phyloP scores from a whole-genome alignment of 2,329 filamentous ascomycete genomes.

The Ceratocystis ficicola region DNA sequence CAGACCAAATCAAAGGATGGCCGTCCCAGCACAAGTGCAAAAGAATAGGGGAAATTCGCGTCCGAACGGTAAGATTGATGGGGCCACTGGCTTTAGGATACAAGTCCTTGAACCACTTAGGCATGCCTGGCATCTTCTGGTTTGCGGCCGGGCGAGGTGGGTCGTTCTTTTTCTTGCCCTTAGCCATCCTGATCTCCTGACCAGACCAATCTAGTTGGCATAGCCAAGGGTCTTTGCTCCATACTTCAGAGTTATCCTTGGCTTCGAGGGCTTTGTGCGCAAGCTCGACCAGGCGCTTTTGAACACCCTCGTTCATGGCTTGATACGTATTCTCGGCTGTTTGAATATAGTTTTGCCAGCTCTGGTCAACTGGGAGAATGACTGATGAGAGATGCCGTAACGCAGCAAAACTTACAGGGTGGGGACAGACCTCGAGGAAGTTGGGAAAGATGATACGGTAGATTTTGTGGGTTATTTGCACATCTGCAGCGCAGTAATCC shows the following conservation, averaged over 20 bases:
- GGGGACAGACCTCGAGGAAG: slow-evolving; percentile 80
- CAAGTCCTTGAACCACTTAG: slow-evolving; percentile 89
- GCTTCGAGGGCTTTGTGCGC: slow-evolving; percentile 65
- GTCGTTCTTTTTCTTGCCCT: slow-evolving; percentile 78
- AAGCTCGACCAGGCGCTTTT: slow-evolving; percentile 59
- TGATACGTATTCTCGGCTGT: slow-evolving; percentile 80
- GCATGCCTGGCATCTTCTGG: slow-evolving; percentile 92
- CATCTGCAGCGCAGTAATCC: slow-evolving; percentile 91
- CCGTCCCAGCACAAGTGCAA: slow-evolving; percentile 81
- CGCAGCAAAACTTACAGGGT: slow-evolving; percentile 93
- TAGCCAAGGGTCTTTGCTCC: slow-evolving; percentile 77
- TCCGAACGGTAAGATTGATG: slow-evolving; percentile 73
- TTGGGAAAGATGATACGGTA: slow-evolving; percentile 86
- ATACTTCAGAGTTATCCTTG: slow-evolving; percentile 56
- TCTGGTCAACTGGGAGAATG: slow-evolving; percentile 77
- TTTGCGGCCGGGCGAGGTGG: slow-evolving; percentile 62
- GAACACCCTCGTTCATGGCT: slow-evolving; percentile 62
- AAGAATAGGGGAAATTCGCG: slow-evolving; percentile 73
- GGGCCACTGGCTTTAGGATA: slow-evolving; percentile 55
- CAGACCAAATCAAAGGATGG: slow-evolving; percentile 82
- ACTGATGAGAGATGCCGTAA: slow-evolving; percentile 86
- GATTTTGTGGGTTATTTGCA: slow-evolving; percentile 83
- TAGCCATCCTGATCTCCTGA: slow-evolving; percentile 81
- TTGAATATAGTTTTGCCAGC: slow-evolving; percentile 74
- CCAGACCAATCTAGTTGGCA: slow-evolving; percentile 90